Conservation (phyloP, 257 asterid genomes). For the Penstemon davidsonii region DNA sequence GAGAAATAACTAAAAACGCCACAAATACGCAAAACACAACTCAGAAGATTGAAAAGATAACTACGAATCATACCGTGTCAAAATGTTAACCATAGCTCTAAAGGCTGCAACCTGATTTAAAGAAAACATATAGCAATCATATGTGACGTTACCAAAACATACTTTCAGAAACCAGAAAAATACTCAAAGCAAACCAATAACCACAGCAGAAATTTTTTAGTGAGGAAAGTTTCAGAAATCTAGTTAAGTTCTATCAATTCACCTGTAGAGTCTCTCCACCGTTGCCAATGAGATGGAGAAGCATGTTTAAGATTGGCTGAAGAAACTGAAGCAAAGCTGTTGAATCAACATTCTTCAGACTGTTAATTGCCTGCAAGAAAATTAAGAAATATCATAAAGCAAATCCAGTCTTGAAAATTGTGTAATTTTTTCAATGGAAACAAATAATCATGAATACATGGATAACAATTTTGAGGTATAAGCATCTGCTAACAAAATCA, state of each 20-base stretch:
- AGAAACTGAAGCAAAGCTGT: constrained; percentile 98
- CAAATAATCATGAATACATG: constrained; percentile 15
- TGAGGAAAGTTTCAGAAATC: constrained; percentile 18
- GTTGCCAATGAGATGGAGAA: constrained; percentile 97
- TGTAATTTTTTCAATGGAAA: not conserved
- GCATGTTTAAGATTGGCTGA: constrained; percentile 97
- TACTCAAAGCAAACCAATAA: constrained; percentile 15
- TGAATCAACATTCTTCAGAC: constrained; percentile 98
- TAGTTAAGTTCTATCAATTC: constrained; percentile 18
- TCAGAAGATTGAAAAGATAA: constrained; percentile 19
- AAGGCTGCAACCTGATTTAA: constrained; percentile 93
- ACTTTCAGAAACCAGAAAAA: constrained; percentile 16
- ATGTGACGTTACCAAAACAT: constrained; percentile 23
- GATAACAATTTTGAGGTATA: constrained; percentile 21
- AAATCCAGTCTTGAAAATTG: constrained; percentile 23
- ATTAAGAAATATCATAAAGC: constrained; percentile 24
- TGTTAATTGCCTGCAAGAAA: constrained; percentile 87
- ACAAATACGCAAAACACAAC: constrained; percentile 4
- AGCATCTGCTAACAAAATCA: constrained; percentile 1
- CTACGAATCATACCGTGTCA: constrained; percentile 68
- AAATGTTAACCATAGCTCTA: constrained; percentile 99
- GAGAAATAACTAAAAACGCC: constrained; percentile 9
- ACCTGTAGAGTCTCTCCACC: constrained; percentile 99
- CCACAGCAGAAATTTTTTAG: constrained; percentile 20
- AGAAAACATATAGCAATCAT: constrained; percentile 30